phyloP scores from a whole-genome alignment of 2,329 filamentous ascomycete genomes.

The Cadophora sp. region DNA sequence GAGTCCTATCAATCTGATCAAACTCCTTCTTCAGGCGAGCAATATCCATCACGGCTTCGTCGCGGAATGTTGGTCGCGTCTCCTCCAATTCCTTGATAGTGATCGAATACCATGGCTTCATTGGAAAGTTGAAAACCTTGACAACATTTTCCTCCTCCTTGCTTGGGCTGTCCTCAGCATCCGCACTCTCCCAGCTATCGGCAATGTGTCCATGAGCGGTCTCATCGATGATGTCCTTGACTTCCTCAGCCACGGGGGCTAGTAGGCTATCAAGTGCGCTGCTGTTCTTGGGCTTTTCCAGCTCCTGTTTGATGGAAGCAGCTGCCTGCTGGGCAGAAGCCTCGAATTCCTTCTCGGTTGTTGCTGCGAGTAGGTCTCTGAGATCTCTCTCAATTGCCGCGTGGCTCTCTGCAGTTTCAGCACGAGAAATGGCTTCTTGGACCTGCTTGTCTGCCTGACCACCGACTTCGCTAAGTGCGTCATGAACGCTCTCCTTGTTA shows the following conservation, averaged over 20 bases:
- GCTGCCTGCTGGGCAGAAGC: slow-evolving; percentile 56
- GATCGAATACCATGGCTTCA: slow-evolving; percentile 95
- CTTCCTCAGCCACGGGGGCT: slow-evolving; percentile 59
- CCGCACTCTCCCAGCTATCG: slow-evolving; percentile 93
- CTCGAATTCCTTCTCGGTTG: slow-evolving; percentile 61
- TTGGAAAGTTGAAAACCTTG: slow-evolving; percentile 92
- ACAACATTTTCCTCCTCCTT: slow-evolving; percentile 74
- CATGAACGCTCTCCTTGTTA: slow-evolving; percentile 71
- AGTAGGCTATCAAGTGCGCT: slow-evolving; percentile 61
- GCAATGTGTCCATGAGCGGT: slow-evolving; percentile 64
- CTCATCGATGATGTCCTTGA: slow-evolving; percentile 64
- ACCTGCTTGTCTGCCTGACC: slow-evolving; percentile 64
- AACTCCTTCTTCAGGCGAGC: slow-evolving; percentile 97
- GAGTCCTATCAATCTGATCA: slow-evolving; percentile 92
- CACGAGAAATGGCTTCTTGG: slow-evolving; percentile 65
- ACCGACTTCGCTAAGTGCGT: slow-evolving; percentile 72
- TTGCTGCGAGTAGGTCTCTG: slow-evolving; percentile 56
- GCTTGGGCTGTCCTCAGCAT: slow-evolving; percentile 69
- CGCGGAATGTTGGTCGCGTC: slow-evolving; percentile 69
- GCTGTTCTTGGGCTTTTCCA: slow-evolving; percentile 61
- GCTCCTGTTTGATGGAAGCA: slow-evolving; percentile 58
- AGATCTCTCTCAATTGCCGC: slow-evolving; percentile 57
- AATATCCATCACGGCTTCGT: slow-evolving; percentile 88
- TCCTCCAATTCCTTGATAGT: slow-evolving; percentile 68
- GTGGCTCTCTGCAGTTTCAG: slow-evolving; percentile 53